Evolutionary conservation across 2,329 filamentous ascomycete genomes (phyloP), one percentile per base, ranked within the genome.

Genomic region (Rhexocercosporidium sp.): DNA sequence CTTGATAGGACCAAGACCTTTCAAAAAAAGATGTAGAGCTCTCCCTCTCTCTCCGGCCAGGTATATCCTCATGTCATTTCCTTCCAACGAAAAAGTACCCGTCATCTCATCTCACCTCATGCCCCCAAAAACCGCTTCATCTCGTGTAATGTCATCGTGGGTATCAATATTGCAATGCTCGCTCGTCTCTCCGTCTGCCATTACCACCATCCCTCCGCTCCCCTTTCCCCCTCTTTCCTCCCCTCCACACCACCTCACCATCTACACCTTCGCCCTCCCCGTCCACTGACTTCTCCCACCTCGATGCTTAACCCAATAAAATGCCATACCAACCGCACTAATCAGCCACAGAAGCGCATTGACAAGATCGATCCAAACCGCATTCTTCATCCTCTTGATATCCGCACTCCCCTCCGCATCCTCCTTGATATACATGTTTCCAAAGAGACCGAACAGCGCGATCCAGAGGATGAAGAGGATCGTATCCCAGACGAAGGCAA

Each of bases 371-470:
- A 97, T 84, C 92, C 92, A 97, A 18, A 96, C 92, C 5, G 93
- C 92, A 76, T 90, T 89, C 81, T 94, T 93, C 93, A 97, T 97
- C 65, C 92, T 86, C 71, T 83, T 81, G 66, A 95, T 85, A 59
- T 85, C 88, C 47, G 74, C 73, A 76, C 92, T 85, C 16, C 88
- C 89, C 76, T 91, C 83, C 0, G 89, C 78, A 66, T 93, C 78
- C 74, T 89, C 89, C 63, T 86, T 79, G 76, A 97, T 91, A 82
- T 90, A 97, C 84, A 95, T 81, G 73, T 85, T 88, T 63, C 90
- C 94, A 77, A 97, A 97, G 68, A 96, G 82, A 20, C 93, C 94
- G 77, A 97, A 97, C 6, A 96, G 83, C 1, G 89, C 87, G 67
- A 93, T 88, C 90, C 92, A 97, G 34, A 96, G 85, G 70, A 96